These are phyloP conservation scores for Tulasnella sp. DNA, from an alignment of 768 basidiomycete species.

Conservation along the genomic window DNA sequence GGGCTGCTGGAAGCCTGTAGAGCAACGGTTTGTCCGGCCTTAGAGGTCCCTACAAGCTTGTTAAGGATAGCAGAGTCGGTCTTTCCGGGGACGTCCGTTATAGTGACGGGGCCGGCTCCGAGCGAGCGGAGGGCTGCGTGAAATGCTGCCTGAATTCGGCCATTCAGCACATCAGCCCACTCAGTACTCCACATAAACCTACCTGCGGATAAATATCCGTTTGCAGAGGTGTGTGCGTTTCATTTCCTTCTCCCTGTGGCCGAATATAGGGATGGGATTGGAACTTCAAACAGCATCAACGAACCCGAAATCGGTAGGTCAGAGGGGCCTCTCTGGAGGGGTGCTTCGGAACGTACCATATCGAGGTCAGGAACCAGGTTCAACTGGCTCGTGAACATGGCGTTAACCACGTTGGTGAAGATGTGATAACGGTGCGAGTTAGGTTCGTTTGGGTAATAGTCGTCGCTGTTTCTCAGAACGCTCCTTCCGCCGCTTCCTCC, in stretches of 20 bases:
- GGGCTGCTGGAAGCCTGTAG: constrained; percentile 26
- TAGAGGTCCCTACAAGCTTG: constrained; percentile 28
- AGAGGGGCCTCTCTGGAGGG: background rate
- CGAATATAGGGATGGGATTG: constrained; percentile 31
- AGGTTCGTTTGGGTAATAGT: constrained; percentile 27
- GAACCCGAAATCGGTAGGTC: background rate
- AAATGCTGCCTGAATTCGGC: constrained; percentile 24
- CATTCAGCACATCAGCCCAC: background rate
- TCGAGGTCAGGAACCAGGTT: constrained; percentile 30
- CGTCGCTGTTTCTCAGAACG: constrained; percentile 25
- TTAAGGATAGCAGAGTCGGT: constrained; percentile 28
- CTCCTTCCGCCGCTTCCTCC: background rate
- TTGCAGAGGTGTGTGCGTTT: background rate
- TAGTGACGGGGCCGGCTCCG: constrained; percentile 29
- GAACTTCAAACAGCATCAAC: constrained; percentile 16
- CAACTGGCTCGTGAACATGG: constrained; percentile 30
- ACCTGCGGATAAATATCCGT: constrained; percentile 20
- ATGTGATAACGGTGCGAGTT: constrained; percentile 30
- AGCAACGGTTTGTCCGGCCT: constrained; percentile 24
- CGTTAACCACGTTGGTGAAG: constrained; percentile 27
- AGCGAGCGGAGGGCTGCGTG: constrained; percentile 30
- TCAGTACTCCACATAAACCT: background rate
- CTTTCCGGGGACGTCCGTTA: constrained; percentile 30
- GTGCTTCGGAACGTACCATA: constrained; percentile 17
- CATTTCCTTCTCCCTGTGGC: background rate